These are phyloP conservation scores for Psidium friedrichsthalianum DNA, from an alignment of 345 rosid species.

Conservation along the genomic window DNA sequence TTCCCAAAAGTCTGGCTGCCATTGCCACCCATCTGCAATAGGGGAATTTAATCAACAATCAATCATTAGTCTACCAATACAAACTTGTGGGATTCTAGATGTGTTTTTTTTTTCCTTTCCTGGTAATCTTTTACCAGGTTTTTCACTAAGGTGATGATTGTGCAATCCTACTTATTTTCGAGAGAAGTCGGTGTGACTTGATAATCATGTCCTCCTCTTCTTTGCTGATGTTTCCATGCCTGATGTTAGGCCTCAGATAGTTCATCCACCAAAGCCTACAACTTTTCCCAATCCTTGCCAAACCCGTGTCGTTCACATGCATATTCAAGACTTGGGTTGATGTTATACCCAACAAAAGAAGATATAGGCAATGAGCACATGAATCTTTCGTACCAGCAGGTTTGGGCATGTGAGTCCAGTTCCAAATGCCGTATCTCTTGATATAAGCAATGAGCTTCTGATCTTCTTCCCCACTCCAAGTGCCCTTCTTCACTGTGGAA, in stretches of 20 bases:
- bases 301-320: not conserved
- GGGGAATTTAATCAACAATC: not conserved
- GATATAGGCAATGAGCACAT: not conserved
- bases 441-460: slow-evolving; percentile 3
- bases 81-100: not conserved
- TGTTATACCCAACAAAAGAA: not conserved
- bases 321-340: not conserved
- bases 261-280: slow-evolving; percentile 12
- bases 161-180: not conserved
- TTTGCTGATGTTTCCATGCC: not conserved
- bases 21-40: slow-evolving; percentile 3
- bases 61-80: not conserved
- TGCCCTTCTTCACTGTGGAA: not conserved
- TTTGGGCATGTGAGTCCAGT: slow-evolving; percentile 2
- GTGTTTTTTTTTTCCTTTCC: no score
- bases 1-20: not conserved
- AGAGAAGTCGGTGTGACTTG: not conserved
- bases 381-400: not conserved
- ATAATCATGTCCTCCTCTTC: not conserved
- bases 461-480: slow-evolving; percentile 6
- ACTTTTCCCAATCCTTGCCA: slow-evolving; percentile 4
- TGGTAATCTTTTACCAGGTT: not conserved
- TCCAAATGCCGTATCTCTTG: slow-evolving; percentile 5
- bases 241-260: slow-evolving; percentile 6
- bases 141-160: not conserved